phyloP scores from a whole-genome alignment of 768 basidiomycete species.

The Xerocomellus amylosporus region DNA sequence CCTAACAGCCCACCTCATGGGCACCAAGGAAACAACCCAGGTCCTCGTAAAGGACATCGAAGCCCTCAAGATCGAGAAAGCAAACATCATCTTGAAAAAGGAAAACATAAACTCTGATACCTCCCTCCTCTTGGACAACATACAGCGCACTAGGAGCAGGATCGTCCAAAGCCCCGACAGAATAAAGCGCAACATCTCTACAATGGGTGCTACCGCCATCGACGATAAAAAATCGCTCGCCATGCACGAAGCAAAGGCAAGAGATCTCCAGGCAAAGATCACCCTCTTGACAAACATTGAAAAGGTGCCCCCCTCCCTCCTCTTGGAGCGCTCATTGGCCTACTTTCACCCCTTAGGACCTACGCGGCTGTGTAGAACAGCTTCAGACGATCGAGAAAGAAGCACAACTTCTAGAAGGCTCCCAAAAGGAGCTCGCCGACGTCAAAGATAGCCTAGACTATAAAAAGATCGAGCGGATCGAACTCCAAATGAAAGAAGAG shows the following conservation, averaged over 20 bases:
- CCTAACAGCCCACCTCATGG: constrained; percentile 62
- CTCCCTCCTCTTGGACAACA: constrained; percentile 54
- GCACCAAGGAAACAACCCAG: constrained; percentile 64
- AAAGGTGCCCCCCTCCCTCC: constrained; percentile 47
- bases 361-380: constrained; percentile 69
- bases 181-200: constrained; percentile 74
- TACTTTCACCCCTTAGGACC: constrained; percentile 46
- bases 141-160: constrained; percentile 62
- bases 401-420: constrained; percentile 54
- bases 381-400: constrained; percentile 75
- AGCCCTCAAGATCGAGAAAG: constrained; percentile 68
- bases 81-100: constrained; percentile 61
- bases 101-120: constrained; percentile 64
- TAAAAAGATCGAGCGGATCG: constrained; percentile 72
- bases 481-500: constrained; percentile 66
- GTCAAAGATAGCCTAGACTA: constrained; percentile 66
- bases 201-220: constrained; percentile 64
- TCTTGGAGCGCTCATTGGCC: background rate
- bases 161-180: constrained; percentile 92
- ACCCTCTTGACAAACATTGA: constrained; percentile 70
- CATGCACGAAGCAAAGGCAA: constrained; percentile 66
- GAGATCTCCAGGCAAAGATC: constrained; percentile 76
- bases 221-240: constrained; percentile 70
- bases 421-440: constrained; percentile 66
- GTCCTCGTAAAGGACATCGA: constrained; percentile 64